Evolutionary conservation across 2,329 filamentous ascomycete species (phyloP), one percentile per base, ranked within the genome.

Genomic region (Arthrobotrys conoides): DNA sequence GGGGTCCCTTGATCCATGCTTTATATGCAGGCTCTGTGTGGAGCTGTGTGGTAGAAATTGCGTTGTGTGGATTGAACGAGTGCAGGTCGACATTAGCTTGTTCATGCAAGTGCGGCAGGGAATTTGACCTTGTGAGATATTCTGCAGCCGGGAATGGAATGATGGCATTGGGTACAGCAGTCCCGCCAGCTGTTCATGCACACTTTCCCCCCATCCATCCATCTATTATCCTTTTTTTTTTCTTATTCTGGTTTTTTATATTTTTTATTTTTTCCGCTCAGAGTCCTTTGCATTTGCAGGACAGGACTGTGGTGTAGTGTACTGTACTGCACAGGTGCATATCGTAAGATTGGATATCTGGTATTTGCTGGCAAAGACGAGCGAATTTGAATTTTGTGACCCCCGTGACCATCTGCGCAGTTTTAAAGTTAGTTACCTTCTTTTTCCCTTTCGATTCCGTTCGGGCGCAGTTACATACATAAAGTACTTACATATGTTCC

Each of bases 41-140:
- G 69, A 18, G 33, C 8, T 61, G 70, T 69, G 71, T 75, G 71
- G 71, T 68, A 69, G 64, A 75, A 49, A 63, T 27, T 75, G 71
- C 71, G 71, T 75, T 75, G 71, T 68, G 64, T 61, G 64, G 64
- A 73, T 64, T 63, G 71, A 33, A 24, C n/a, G 36, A 46, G 49
- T 75, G 64, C 63, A 64, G 44, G 71, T 69, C 48, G 24, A 69
- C 71, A 75, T 68, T 75, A 75, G 64, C 71, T 75, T 69, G 12
- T 30, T 33, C 48, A 73, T 75, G 71, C 71, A 69, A 64, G 71
- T 75, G 71, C 71, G 71, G 71, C 71, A 75, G 71, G 71, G 55
- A 68, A 33, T 63, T 65, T 18, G 27, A 49, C 41, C 61, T 48
- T 53, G 33, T 59, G 51, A 53, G 27, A 59, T 51, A 59, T 61